A percentile compares a stretch with the other conserved stretches of the same genome.
Conservation (phyloP, 371 early-diverging fungal species). For the Entomophthora muscae region DNA sequence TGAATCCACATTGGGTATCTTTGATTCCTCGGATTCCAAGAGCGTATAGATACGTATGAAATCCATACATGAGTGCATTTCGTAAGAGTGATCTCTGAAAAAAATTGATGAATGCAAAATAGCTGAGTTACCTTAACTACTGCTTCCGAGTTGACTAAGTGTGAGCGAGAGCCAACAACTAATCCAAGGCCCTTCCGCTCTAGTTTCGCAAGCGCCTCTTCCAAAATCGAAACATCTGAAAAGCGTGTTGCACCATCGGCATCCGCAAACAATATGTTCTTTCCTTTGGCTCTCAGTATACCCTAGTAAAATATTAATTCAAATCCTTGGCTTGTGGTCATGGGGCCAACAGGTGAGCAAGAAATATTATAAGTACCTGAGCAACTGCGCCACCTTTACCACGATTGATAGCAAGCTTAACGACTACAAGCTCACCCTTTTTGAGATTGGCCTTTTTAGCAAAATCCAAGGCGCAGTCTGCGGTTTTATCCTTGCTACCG, state of each 20-base stretch:
- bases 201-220: conserved; percentile 20
- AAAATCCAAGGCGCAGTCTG: conserved; percentile 39
- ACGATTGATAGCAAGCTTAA: conserved; percentile 63
- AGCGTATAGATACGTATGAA: conserved; percentile 68
- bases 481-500: conserved; percentile 64
- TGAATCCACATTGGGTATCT: conserved; percentile 96
- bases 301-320: conserved; percentile 32
- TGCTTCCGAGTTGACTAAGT: conserved; percentile 69
- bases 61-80: conserved; percentile 79
- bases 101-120: neutral
- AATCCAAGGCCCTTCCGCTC: conserved; percentile 33
- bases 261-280: conserved; percentile 73
- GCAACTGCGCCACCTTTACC: conserved; percentile 93
- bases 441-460: conserved; percentile 26
- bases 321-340: too few relatives aligned
- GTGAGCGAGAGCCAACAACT: conserved; percentile 79
- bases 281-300: conserved; percentile 60
- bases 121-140: conserved; percentile 69
- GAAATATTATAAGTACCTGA: conserved; percentile 59
- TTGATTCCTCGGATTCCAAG: conserved; percentile 66
- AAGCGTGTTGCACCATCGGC: conserved; percentile 91
- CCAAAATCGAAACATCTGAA: conserved; percentile 51
- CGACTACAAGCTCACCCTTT: conserved; percentile 40
- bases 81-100: conserved; percentile 66
- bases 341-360: too few relatives aligned